A percentile compares a stretch with the other conserved stretches of the same genome.
These are phyloP conservation scores for Populus hybrid DNA, from an alignment of 441 rosid genomes.

Conservation along the genomic window DNA sequence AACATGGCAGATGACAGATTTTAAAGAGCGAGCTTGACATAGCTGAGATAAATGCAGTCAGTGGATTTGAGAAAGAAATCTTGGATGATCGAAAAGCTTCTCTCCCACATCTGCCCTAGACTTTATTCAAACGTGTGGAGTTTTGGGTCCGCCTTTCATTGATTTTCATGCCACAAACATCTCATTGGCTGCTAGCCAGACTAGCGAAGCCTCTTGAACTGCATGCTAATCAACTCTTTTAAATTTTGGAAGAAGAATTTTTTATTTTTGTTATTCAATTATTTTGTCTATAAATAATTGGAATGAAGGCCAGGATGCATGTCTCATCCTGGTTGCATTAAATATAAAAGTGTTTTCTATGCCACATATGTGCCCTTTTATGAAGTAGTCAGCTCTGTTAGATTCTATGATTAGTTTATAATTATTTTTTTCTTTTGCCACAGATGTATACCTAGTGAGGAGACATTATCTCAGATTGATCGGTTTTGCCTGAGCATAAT, in stretches of 20 bases:
- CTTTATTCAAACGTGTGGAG: not conserved
- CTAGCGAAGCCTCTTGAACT: not conserved
- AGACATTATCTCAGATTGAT: conserved; percentile 85
- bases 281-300: not conserved
- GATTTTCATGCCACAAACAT: not conserved
- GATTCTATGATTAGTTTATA: conserved; percentile 17
- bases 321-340: not conserved
- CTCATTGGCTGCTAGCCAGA: not conserved
- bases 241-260: not conserved
- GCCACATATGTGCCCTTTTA: not conserved
- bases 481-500: conserved; percentile 75
- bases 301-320: not conserved
- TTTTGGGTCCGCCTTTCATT: not conserved
- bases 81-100: not conserved
- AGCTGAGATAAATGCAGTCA: not conserved
- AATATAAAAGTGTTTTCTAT: conserved; percentile 8
- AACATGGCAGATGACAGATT: not conserved
- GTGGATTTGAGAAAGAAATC: not conserved
- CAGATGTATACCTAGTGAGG: conserved; percentile 98
- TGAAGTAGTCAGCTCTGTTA: not conserved
- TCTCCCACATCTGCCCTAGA: not conserved
- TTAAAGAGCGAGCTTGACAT: not conserved
- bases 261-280: not conserved
- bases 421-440: conserved; percentile 26
- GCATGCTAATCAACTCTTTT: not conserved